Percentiles rank a stretch among this genome's conserved stretches.
Conservation (phyloP, 2,329 filamentous ascomycete genomes). For the Tolypocladium amazonense region DNA sequence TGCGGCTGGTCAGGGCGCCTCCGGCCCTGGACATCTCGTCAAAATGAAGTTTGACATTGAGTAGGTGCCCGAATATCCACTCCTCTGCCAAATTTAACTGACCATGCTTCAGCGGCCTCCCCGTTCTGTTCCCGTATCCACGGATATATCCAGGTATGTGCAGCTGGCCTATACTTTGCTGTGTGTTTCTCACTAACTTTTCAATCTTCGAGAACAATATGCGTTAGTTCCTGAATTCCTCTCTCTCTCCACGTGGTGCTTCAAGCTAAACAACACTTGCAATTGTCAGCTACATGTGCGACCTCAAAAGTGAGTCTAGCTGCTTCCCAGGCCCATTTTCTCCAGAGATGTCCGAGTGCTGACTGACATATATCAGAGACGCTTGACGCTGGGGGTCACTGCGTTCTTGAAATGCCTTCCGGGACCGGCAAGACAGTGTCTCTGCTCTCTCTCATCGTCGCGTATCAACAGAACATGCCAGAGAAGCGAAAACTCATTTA, state of each 20-base stretch:
- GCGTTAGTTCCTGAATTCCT: slow-evolving; percentile 24
- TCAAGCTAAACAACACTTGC: neutral
- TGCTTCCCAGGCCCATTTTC: neutral
- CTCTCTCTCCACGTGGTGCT: neutral
- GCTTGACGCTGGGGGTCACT: slow-evolving; percentile 88
- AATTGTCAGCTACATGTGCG: slow-evolving; percentile 41
- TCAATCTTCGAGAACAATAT: slow-evolving; percentile 38
- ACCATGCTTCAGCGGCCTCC: slow-evolving; percentile 36
- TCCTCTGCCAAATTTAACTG: slow-evolving; percentile 3
- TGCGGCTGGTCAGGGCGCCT: neutral
- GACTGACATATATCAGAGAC: slow-evolving; percentile 39
- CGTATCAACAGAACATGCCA: slow-evolving; percentile 89
- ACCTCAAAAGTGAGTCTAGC: slow-evolving; percentile 36
- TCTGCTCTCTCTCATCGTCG: slow-evolving; percentile 85
- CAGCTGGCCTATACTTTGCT: neutral
- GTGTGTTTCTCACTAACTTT: neutral
- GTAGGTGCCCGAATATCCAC: slow-evolving; percentile 16
- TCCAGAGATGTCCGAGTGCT: neutral
- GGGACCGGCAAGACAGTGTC: slow-evolving; percentile 97
- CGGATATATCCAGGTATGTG: slow-evolving; percentile 45
- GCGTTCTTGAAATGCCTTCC: slow-evolving; percentile 97
- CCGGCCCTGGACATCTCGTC: slow-evolving; percentile 5
- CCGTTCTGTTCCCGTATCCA: slow-evolving; percentile 48
- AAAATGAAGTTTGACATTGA: slow-evolving; percentile 43
- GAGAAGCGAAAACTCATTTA: slow-evolving; percentile 96